Conservation (phyloP, 371 early-diverging fungal genomes). For the Quaeritorhiza haematococci region DNA sequence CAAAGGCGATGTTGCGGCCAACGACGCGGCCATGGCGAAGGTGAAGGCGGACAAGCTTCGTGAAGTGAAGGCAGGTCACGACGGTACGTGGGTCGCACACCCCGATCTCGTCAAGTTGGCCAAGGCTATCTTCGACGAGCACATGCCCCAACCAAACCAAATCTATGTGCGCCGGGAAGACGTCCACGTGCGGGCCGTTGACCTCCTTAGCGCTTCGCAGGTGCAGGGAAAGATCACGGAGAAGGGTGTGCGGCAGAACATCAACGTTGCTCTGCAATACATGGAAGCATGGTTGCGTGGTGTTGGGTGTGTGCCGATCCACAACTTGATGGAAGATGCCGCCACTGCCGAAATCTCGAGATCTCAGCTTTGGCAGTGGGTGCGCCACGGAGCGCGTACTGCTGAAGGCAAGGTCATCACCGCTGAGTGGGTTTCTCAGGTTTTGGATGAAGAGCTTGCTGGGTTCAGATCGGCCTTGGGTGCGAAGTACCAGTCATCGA, state of each 20-base stretch:
- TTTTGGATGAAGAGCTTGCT: slow-evolving; percentile 82
- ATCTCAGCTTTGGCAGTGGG: slow-evolving; percentile 96
- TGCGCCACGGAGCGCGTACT: slow-evolving; percentile 77
- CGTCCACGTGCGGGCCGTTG: slow-evolving; percentile 72
- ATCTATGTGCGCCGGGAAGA: slow-evolving; percentile 85
- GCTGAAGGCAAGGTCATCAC: slow-evolving; percentile 74
- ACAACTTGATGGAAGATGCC: slow-evolving; percentile 95
- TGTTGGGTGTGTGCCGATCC: slow-evolving; percentile 92
- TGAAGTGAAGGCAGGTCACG: slow-evolving; percentile 86
- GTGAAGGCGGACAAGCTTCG: slow-evolving; percentile 89
- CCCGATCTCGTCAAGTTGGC: slow-evolving; percentile 90
- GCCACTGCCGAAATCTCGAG: slow-evolving; percentile 97
- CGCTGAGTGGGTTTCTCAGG: slow-evolving; percentile 60
- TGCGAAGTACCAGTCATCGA: slow-evolving; percentile 53
- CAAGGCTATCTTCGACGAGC: slow-evolving; percentile 78
- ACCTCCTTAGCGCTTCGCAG: slow-evolving; percentile 78
- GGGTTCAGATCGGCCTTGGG: slow-evolving; percentile 64
- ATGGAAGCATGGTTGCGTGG: slow-evolving; percentile 96
- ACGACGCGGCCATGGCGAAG: slow-evolving; percentile 86
- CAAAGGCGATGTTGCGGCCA: slow-evolving; percentile 80
- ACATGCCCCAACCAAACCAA: slow-evolving; percentile 96
- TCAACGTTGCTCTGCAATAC: slow-evolving; percentile 85
- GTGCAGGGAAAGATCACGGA: slow-evolving; percentile 77
- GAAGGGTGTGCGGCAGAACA: slow-evolving; percentile 82
- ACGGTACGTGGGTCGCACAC: slow-evolving; percentile 97